Evolutionary conservation across 2,329 filamentous ascomycete species (phyloP), one percentile per base, ranked within the genome.

Genomic region (Thielaviopsis ethacetica): DNA sequence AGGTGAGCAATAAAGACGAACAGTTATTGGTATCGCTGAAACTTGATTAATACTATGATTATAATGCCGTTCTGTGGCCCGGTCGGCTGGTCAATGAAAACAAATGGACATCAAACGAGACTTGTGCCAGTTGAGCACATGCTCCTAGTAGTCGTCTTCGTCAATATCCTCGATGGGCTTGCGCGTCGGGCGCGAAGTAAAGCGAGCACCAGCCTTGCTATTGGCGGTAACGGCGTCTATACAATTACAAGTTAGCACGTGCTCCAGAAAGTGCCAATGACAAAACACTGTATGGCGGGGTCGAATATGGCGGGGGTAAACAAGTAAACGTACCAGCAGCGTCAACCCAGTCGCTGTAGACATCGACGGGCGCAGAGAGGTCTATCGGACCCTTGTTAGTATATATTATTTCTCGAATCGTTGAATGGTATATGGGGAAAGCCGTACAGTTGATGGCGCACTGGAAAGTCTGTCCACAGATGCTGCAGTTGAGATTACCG

Each of bases 281-380:
- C 19, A 15, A 54, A 41, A 44, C 21, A 21, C 21, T 7, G n/a
- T 38, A 41, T 30, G 53, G 53, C 27, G 22, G 22, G 44, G 44
- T 49, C n/a, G n/a, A 19, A 9, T 10, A 58, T 44, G 56, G 54
- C 24, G 50, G 41, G 58, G 56, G 59, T 9, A 12, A 52, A 34
- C 50, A 19, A 24, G 27, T 12, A 58, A n/a, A 52, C 73, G 63
- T 72, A 82, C 80, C 77, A 63, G 80, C 75, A 63, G 93, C 93
- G 72, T 98, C 93, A 63, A 98, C 88, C 93, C 93, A 98, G 71
- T 97, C 93, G 38, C 88, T 88, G 68, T 98, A 98, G 7, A 98
- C 91, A 69, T 98, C 93, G 53, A 98, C 90, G 0, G 89, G 82
- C 15, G 87, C 88, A 26, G 88, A 94, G 26, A 97, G 82, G 70